phyloP scores from a whole-genome alignment of 108 stramenopile genomes.

The Phaeodactylum tricornutum region DNA sequence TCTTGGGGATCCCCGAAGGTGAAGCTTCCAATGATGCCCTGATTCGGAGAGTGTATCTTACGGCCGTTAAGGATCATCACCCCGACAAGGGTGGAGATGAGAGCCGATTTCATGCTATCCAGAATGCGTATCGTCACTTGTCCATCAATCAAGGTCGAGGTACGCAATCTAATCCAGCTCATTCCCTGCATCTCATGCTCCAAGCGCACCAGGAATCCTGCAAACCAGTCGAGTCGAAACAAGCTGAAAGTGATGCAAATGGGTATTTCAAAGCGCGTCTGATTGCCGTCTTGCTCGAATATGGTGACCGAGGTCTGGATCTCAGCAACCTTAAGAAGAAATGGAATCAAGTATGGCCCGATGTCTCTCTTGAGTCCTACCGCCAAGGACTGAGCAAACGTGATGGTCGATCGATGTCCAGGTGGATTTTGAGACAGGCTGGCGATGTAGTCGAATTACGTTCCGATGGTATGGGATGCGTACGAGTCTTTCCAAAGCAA shows the following conservation, averaged over 20 bases:
- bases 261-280: slow-evolving; percentile 55
- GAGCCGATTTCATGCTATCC: slow-evolving; percentile 19
- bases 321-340: slow-evolving; percentile 44
- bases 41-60: slow-evolving; percentile 40
- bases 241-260: neutral
- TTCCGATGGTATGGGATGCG: slow-evolving; percentile 3
- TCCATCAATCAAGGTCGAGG: slow-evolving; percentile 30
- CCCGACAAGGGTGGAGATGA: slow-evolving; percentile 34
- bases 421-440: slow-evolving; percentile 7
- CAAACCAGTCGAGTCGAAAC: neutral
- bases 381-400: no score
- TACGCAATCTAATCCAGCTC: slow-evolving; percentile 34
- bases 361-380: no score
- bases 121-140: slow-evolving; percentile 35
- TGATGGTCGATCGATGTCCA: no score
- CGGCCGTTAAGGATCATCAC: slow-evolving; percentile 40
- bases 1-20: slow-evolving; percentile 35
- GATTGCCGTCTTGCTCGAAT: slow-evolving; percentile 67
- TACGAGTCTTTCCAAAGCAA: neutral
- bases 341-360: slow-evolving; percentile 86
- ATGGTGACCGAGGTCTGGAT: slow-evolving; percentile 65
- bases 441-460: slow-evolving; percentile 22
- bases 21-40: slow-evolving; percentile 5
- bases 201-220: neutral
- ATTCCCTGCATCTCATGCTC: slow-evolving; percentile 34